Evolutionary conservation across 352 stramenopile species (phyloP).

Genomic region (Phytopythium litorale): DNA sequence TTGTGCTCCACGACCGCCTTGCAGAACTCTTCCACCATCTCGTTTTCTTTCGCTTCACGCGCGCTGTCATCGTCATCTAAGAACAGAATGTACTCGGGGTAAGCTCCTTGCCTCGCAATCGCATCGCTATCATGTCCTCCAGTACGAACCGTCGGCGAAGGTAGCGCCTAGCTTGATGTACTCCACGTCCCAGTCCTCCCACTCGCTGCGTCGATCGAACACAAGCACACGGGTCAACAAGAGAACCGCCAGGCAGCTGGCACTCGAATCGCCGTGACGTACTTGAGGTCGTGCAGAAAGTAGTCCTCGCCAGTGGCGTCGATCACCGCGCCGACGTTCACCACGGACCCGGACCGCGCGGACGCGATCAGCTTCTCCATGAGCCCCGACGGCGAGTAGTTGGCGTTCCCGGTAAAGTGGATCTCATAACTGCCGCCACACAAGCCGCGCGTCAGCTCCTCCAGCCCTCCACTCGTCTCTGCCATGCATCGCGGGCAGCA

Average conservation of each 20-base stretch:
- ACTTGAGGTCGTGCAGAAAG: conserved; percentile 79
- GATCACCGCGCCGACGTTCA: conserved; percentile 76
- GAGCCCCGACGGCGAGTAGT: conserved; percentile 58
- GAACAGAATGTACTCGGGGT: background rate
- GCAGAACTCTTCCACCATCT: conserved; percentile 60
- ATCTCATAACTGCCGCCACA: conserved; percentile 65
- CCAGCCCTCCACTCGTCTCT: background rate
- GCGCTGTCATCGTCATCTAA: conserved; percentile 16
- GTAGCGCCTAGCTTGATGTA: conserved; percentile 64
- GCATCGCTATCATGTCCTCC: background rate
- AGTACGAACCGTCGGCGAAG: conserved; percentile 29
- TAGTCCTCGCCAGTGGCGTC: conserved; percentile 66
- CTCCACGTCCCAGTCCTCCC: conserved; percentile 85
- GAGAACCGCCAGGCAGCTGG: background rate
- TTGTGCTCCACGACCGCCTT: conserved; percentile 54
- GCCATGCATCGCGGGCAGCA: background rate
- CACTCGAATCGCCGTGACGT: conserved; percentile 11
- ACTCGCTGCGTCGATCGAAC: conserved; percentile 45
- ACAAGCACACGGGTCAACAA: background rate
- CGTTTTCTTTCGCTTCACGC: conserved; percentile 36
- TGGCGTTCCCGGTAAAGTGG: conserved; percentile 58
- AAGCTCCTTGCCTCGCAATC: background rate
- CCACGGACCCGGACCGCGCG: conserved; percentile 47
- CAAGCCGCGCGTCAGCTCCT: background rate
- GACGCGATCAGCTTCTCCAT: conserved; percentile 83